Evolutionary conservation across 805 yeast genomes (phyloP).

Genomic region (Ogataea polymorpha): DNA sequence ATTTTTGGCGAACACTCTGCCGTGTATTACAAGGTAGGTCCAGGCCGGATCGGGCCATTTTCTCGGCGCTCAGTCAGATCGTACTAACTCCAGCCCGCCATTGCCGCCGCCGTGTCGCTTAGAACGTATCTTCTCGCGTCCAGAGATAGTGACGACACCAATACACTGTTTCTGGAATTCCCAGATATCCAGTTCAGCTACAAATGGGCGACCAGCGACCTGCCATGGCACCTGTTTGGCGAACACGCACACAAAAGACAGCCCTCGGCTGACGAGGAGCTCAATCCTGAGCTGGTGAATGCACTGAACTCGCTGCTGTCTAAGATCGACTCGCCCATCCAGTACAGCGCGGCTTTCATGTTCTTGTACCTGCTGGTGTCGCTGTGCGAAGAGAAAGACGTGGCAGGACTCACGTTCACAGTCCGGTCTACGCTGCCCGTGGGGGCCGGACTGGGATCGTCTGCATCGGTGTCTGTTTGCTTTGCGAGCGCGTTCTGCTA

Average conservation of each 20-base stretch:
- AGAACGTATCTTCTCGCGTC: slow-evolving; percentile 76
- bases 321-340: slow-evolving; percentile 51
- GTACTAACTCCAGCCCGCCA: slow-evolving; percentile 60
- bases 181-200: slow-evolving; percentile 74
- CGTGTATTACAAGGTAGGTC: slow-evolving; percentile 67
- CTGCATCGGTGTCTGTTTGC: slow-evolving; percentile 87
- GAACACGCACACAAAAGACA: slow-evolving; percentile 24
- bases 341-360: slow-evolving; percentile 75
- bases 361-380: slow-evolving; percentile 74
- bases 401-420: slow-evolving; percentile 53
- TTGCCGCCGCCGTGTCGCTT: slow-evolving; percentile 89
- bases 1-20: slow-evolving; percentile 97
- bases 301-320: slow-evolving; percentile 44
- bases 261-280: slow-evolving; percentile 45
- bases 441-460: slow-evolving; percentile 96
- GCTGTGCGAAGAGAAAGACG: slow-evolving; percentile 45
- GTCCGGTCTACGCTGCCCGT: slow-evolving; percentile 85
- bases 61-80: background rate
- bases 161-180: slow-evolving; percentile 61
- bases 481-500: slow-evolving; percentile 69
- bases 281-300: slow-evolving; percentile 56
- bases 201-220: slow-evolving; percentile 56
- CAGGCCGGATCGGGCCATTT: slow-evolving; percentile 1
- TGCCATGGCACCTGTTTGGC: slow-evolving; percentile 54
- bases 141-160: slow-evolving; percentile 37